Evolutionary conservation across 2,329 filamentous ascomycete species (phyloP), one percentile per base, ranked within the genome.

Genomic region (Elsinoe ampelina): DNA sequence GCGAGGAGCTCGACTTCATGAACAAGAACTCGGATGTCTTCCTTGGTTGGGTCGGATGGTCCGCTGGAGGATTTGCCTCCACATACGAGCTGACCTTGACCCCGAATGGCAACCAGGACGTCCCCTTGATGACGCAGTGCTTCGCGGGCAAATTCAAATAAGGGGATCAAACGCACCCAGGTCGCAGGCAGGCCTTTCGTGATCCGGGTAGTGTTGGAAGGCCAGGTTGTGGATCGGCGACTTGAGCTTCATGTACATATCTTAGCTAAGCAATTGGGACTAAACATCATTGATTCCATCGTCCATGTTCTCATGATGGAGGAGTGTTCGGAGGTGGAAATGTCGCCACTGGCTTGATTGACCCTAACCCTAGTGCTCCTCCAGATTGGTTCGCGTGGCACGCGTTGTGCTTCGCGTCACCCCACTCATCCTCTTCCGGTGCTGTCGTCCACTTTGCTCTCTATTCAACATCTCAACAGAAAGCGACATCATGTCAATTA

Each of bases 31-130:
- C 57, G 17, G 66, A 69, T 58, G 67, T 69, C 22, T 68, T 62
- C 58, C 61, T 69, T 11, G 66, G 66, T 15, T 69, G 66, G 65
- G 62, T 61, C 3, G 65, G 65, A 11, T 69, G 67, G 67, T 62
- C 64, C 22, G 67, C 67, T n/a, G 67, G 67, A 15, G 61, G 56
- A 50, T 69, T 69, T 48, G 64, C 59, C 38, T 41, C 61, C 3
- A 60, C 51, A 34, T 69, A 69, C 57, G 62, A 58, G 26, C 58
- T 69, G n/a, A 54, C 62, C 6, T 63, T 66, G 61, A 67, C 64
- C 5, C 67, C 66, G 7, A 60, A 47, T 15, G 50, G 58, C 38
- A 63, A 57, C 39, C 63, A 59, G 6, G 65, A 67, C 58, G 57
- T 62, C 59, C 50, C 58, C 48, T 57, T 67, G 17, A 61, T 67